Evolutionary conservation across 768 basidiomycete species (phyloP).

Genomic region (Boletus vinaceobasis): DNA sequence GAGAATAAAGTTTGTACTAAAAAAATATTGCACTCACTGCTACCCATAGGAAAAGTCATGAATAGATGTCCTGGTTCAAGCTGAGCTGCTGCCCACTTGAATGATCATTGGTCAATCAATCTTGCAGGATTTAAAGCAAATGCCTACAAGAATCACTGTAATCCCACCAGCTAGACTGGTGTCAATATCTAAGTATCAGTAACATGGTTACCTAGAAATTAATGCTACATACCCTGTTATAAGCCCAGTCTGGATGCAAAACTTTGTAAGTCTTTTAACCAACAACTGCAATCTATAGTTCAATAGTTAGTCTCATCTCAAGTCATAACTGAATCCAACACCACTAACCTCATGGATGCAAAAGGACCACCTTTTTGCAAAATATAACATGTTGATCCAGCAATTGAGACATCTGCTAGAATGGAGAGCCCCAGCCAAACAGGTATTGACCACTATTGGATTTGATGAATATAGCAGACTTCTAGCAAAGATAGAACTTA

Average conservation of each 20-base stretch:
- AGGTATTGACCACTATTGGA: constrained; percentile 17
- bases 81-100: constrained; percentile 18
- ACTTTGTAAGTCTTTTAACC: constrained; percentile 15
- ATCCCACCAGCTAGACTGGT: constrained; percentile 15
- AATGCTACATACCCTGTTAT: constrained; percentile 19
- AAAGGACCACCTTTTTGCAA: constrained; percentile 9
- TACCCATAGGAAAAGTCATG: constrained; percentile 26
- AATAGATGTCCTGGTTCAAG: constrained; percentile 18
- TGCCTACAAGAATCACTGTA: constrained; percentile 18
- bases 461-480: neutral
- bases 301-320: neutral
- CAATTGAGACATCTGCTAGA: constrained; percentile 21
- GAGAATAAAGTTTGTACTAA: neutral
- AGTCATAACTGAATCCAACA: neutral
- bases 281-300: constrained; percentile 10
- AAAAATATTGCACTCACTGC: constrained; percentile 13
- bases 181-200: neutral
- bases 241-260: constrained; percentile 27
- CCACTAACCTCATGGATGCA: constrained; percentile 12
- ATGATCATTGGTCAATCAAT: neutral
- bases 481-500: neutral
- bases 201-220: neutral
- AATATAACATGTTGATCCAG: constrained; percentile 16
- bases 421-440: constrained; percentile 23
- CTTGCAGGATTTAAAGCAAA: neutral